These are phyloP conservation scores for Selaginella tamariscina DNA, from an alignment of 75 land plant species.

Conservation along the genomic window DNA sequence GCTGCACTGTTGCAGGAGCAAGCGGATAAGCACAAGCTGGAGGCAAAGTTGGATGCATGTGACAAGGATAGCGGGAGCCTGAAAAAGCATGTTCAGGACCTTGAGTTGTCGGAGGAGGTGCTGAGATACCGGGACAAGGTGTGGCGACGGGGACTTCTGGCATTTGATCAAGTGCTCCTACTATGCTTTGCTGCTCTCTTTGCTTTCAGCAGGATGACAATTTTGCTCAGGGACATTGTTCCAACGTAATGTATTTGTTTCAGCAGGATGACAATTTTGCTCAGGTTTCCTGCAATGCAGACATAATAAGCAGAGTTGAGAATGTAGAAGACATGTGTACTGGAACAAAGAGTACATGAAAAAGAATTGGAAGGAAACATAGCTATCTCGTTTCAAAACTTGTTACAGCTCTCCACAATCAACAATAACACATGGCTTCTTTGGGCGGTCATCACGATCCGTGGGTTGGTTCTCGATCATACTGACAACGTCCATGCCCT, in stretches of 20 bases:
- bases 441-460: slow-evolving; percentile 15
- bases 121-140: background rate
- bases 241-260: no score
- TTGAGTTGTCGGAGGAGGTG: slow-evolving; percentile 1
- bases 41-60: background rate
- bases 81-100: slow-evolving; percentile 2
- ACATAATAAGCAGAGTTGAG: background rate
- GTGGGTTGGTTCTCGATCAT: slow-evolving; percentile 19
- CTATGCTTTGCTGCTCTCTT: slow-evolving; percentile 1
- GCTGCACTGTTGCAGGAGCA: background rate
- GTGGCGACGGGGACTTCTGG: slow-evolving; percentile 6
- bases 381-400: background rate
- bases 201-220: background rate
- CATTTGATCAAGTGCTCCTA: slow-evolving; percentile 9
- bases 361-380: no score
- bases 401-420: slow-evolving; percentile 19
- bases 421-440: slow-evolving; percentile 15
- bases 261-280: no score
- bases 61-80: background rate
- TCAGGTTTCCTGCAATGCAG: no score
- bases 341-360: background rate
- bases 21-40: background rate
- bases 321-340: background rate
- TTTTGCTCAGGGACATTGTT: background rate
- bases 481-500: slow-evolving; percentile 31